Evolutionary conservation across 495 filamentous ascomycete genomes (phyloP).

Genomic region (Haplographium delicatum): DNA sequence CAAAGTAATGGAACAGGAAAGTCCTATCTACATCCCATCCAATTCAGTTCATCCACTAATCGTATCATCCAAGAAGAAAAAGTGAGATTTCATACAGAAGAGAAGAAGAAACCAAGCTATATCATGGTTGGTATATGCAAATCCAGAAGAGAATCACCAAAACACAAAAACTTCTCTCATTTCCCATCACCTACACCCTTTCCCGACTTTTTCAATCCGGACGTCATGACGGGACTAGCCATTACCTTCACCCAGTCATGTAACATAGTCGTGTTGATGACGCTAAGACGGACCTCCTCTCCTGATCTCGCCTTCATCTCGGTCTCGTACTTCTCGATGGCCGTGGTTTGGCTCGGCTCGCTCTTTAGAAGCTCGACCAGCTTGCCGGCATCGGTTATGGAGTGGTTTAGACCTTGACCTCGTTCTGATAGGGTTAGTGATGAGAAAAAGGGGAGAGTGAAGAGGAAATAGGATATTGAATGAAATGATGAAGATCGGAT

Average conservation of each 20-base stretch:
- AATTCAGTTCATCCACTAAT: too few species aligned
- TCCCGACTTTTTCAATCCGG: slow-evolving; percentile 18
- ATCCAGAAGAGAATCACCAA: too few species aligned
- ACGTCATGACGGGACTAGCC: slow-evolving; percentile 26
- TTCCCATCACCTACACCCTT: neutral
- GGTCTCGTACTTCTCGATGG: slow-evolving; percentile 36
- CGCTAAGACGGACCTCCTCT: slow-evolving; percentile 38
- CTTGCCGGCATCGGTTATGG: slow-evolving; percentile 38
- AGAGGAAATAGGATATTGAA: too few species aligned
- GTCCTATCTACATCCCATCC: too few species aligned
- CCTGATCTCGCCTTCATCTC: slow-evolving; percentile 45
- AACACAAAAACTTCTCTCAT: too few species aligned
- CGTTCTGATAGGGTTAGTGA: slow-evolving; percentile 31
- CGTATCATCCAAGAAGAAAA: too few species aligned
- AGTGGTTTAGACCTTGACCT: slow-evolving; percentile 49
- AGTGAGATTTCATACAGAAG: too few species aligned
- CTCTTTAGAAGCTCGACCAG: slow-evolving; percentile 32
- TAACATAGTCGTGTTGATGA: slow-evolving; percentile 37
- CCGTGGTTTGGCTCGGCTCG: slow-evolving; percentile 18
- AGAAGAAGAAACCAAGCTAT: too few species aligned
- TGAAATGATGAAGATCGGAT: too few species aligned
- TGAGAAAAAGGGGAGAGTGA: neutral
- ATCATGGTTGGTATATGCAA: too few species aligned
- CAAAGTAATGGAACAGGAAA: too few species aligned
- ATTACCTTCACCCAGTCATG: slow-evolving; percentile 40